Base-by-base conservation (phyloP, 2,329 filamentous ascomycete species). In the Stagonosporopsis vannaccii region DNA sequence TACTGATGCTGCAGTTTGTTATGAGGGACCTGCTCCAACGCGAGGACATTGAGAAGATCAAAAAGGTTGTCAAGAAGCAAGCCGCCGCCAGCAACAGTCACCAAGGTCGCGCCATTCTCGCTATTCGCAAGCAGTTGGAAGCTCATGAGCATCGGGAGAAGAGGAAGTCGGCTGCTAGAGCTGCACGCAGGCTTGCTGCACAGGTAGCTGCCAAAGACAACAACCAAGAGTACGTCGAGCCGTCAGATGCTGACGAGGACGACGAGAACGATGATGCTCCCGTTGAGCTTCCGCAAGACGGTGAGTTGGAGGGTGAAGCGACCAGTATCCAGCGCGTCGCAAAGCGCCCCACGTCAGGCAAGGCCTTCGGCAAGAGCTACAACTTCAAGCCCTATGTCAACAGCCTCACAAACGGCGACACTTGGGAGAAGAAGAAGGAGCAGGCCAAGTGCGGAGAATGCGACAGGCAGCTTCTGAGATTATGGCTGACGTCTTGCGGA, bases 401-500 rank as follows among this genome's bases (percentile, higher is more conserved):
- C 23, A 66, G 67, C 47, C 72, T 80, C 56, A 66, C 41, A 3
- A 13, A 20, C 1, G 67, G 71, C 56, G 60, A 73, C 36, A 62
- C 72, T 33, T 76, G 75, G 75, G 60, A 76, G 7, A 75, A 78
- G 25, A 65, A 78, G 4, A 53, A 71, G 64, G 15, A 86, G 79
- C 69, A 64, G 63, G 15, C 75, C 66, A 58, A 65, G 2, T 86
- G 85, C 65, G 61, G 67, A 2, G 58, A 64, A 0, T 87, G 85
- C 59, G 65, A 2, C 61, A 47, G 58, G 20, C 44, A 68, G 0
- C 81, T 82, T 0, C 61, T 69, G 0, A 60, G 77, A 0, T 75
- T 81, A 0, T 69, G 76, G 9, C 72, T 83, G 26, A 84, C 83
- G 0, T 71, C 77, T 4, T 88, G 86, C 64, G 73, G 77, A 15